Evolutionary conservation across 2,329 filamentous ascomycete species (phyloP), one percentile per base, ranked within the genome.

Genomic region (Trichoderma afroharzianum): DNA sequence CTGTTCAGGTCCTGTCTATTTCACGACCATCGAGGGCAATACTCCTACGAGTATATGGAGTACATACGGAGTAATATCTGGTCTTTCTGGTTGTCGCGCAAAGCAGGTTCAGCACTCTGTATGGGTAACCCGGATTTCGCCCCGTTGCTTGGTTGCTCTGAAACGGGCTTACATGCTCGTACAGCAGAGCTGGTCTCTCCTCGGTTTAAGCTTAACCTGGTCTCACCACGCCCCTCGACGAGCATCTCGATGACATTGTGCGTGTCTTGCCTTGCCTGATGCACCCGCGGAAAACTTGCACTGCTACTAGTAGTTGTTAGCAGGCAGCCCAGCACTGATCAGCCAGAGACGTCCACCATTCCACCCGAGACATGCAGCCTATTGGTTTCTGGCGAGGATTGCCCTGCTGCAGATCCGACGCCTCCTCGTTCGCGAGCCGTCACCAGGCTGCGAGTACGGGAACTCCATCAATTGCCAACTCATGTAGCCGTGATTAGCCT

Each of bases 171-270:
- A 24, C 47, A 53, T 53, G 36, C 59, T 28, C 36, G 63, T 28
- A 67, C 63, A 55, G 50, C 63, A 67, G 47, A 67, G 30, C 32
- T 67, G 26, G 39, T 63, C 11, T 33, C 70, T 33, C 70, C 57
- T 62, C 26, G 30, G 66, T 63, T 72, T 72, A 72, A 72, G 71
- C 71, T 72, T 72, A 72, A 72, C 66, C 59, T 53, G 71, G 71
- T 72, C 70, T 72, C 70, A 69, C 55, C 24, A 21, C 58, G 36
- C 24, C 39, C 69, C 69, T 63, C 50, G 63, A 55, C 58, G 57
- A 68, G 32, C 57, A 43, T 62, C 36, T 50, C 66, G 43, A 67
- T 57, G 47, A 28, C 59, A 53, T 47, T 63, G 58, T 70, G 67
- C 26, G 43, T 70, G 69, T 67, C 62, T 59, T 50, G 68, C 58